Percentiles rank a stretch among this genome's conserved stretches.
phyloP scores from a whole-genome alignment of 805 yeast species.

The Cephaloascus albidus region DNA sequence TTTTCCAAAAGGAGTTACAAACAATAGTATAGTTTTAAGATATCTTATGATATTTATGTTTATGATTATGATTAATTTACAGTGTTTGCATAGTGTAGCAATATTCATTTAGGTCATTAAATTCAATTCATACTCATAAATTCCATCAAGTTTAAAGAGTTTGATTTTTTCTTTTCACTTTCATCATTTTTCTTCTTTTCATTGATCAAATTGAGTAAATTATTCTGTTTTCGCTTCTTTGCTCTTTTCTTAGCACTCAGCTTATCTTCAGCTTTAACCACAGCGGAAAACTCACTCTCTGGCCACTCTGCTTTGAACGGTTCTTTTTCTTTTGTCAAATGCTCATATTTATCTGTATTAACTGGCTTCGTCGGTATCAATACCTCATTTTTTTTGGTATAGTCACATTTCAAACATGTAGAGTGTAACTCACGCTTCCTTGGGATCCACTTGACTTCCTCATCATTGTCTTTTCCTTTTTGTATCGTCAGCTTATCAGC shows the following conservation, averaged over 20 bases:
- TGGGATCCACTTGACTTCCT: conserved; percentile 4
- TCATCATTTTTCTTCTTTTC: conserved; percentile 29
- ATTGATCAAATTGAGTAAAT: conserved; percentile 29
- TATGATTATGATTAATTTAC: too few species aligned
- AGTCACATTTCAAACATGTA: conserved; percentile 16
- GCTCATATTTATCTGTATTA: background rate
- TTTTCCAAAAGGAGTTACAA: too few species aligned
- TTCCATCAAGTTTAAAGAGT: conserved; percentile 37
- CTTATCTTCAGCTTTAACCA: conserved; percentile 1
- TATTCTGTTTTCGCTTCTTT: conserved; percentile 37
- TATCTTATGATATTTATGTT: too few species aligned
- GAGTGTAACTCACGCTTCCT: conserved; percentile 10
- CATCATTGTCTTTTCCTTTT: background rate
- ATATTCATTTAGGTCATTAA: too few species aligned
- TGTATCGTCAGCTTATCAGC: conserved; percentile 1
- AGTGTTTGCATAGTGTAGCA: too few species aligned
- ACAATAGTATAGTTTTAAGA: too few species aligned
- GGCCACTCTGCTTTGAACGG: conserved; percentile 17
- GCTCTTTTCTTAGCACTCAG: conserved; percentile 24
- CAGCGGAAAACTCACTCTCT: conserved; percentile 1
- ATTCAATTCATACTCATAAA: too few species aligned
- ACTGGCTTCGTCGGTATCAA: background rate
- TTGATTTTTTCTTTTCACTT: conserved; percentile 14
- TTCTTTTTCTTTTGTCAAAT: background rate
- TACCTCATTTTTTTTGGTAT: conserved; percentile 7